A percentile compares a stretch with the other conserved stretches of the same genome.
Conservation (phyloP, 1,284 basidiomycete genomes). For the Leccinum angustisporum region DNA sequence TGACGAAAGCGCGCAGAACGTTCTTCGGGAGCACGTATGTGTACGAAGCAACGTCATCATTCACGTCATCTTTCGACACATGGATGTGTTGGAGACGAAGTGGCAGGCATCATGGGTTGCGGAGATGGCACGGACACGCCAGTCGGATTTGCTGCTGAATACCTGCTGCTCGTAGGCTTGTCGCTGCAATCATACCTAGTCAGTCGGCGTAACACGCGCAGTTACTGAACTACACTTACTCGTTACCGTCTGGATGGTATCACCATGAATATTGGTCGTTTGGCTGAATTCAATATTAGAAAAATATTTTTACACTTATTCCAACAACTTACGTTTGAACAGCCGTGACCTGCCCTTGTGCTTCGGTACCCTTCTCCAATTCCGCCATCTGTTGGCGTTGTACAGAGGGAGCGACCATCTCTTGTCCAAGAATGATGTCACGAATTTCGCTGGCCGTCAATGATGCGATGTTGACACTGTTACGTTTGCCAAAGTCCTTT, state of each 20-base stretch:
- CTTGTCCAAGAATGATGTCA: constrained; percentile 96
- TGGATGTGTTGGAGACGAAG: constrained; percentile 98
- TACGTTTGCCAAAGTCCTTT: constrained; percentile 97
- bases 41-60: constrained; percentile 91
- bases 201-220: constrained; percentile 1
- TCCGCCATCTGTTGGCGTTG: constrained; percentile 99
- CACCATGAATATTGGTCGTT: constrained; percentile 97
- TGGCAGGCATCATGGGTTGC: constrained; percentile 85
- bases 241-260: constrained; percentile 94
- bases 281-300: constrained; percentile 48
- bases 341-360: constrained; percentile 93
- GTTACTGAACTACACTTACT: constrained; percentile 49
- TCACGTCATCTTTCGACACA: constrained; percentile 98
- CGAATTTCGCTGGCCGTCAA: constrained; percentile 95
- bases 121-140: constrained; percentile 95
- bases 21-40: constrained; percentile 99
- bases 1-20: constrained; percentile 92
- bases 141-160: constrained; percentile 98
- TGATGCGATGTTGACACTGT: constrained; percentile 98
- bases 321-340: constrained; percentile 59
- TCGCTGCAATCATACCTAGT: constrained; percentile 50
- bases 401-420: constrained; percentile 88
- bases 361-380: constrained; percentile 94
- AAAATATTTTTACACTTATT: not conserved
- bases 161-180: constrained; percentile 96